Evolutionary conservation across 805 yeast genomes (phyloP), one percentile per base, ranked within the genome.

Genomic region (Metschnikowia arizonensis): DNA sequence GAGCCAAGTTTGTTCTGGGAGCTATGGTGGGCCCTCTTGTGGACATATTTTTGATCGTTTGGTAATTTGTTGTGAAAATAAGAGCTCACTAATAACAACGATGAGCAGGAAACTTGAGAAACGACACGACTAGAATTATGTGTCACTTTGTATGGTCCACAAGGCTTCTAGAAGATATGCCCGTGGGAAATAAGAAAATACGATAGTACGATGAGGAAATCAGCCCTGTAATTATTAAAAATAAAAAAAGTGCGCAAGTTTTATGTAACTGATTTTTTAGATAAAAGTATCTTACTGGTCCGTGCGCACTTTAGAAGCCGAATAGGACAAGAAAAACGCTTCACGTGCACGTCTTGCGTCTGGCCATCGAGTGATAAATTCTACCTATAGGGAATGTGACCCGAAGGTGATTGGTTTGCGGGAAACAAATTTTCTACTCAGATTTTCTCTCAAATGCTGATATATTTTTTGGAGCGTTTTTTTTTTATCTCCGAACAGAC

Each of bases 181-280:
- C 10, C 25, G 15, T 15, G 42, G 21, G 6, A 12, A 17, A 7
- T 23, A 23, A 32, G 26, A 24, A 40, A 35, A 29, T 29, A 10
- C 14, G 35, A 5, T 11, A 4, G 21, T 11, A 7, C 29, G 28
- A 8, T 14, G 29, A 17, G 33, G 29, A 39, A 32, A 7, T 23
- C 30, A 30, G 42, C 23, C 18, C 32, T 19, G 33, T 33, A 33
- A 40, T 29, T 31, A 47, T n/a, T 11, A 34, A 34, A 44, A 36
- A 40, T 11, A 34, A 34, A 44, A 36, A 40, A 25, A 25, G 25
- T 31, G 46, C 46, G 43, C 28, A 28, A 37, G 26, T 18, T 32
- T 28, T 44, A 41, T 33, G 34, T 38, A 46, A 50, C 57, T 53
- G 57, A 53, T 53, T 36, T 43, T 50, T 48, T 53, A 53, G 57